Percentiles rank a stretch among this genome's conserved stretches.
Evolutionary conservation across 202 grass and related monocot species (phyloP).

Genomic region (Miscanthus sacchariflorus): DNA sequence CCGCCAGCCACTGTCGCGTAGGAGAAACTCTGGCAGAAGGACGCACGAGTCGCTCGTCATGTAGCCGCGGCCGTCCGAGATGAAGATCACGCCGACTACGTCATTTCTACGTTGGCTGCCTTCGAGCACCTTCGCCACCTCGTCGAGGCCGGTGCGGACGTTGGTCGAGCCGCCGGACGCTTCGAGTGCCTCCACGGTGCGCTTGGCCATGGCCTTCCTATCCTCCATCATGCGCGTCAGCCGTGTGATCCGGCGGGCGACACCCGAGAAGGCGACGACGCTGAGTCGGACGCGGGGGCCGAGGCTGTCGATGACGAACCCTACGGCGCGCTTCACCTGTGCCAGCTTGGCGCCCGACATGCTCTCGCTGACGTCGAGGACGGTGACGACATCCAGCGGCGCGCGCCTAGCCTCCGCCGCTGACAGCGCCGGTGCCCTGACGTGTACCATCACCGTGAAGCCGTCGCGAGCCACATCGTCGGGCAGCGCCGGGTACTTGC

Average conservation of each 20-base stretch:
- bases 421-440: conserved; percentile 13
- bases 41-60: background rate
- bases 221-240: conserved; percentile 4
- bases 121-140: conserved; percentile 53
- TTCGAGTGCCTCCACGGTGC: conserved; percentile 32
- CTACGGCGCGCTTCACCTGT: conserved; percentile 33
- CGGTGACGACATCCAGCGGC: conserved; percentile 33
- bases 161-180: conserved; percentile 24
- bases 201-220: background rate
- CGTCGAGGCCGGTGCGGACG: conserved; percentile 53
- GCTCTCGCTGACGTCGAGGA: conserved; percentile 33
- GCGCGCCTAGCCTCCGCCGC: background rate
- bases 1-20: background rate
- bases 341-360: conserved; percentile 6
- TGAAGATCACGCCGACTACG: conserved; percentile 52
- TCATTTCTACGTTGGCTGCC: conserved; percentile 1
- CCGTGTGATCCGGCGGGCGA: background rate
- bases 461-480: conserved; percentile 6
- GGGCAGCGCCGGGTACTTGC: conserved; percentile 46
- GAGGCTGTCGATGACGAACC: conserved; percentile 36
- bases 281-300: conserved; percentile 1
- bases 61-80: conserved; percentile 26
- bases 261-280: background rate
- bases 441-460: conserved; percentile 49
- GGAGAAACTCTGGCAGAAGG: conserved; percentile 39